Evolutionary conservation across 2,329 filamentous ascomycete species (phyloP).

Genomic region (Laburnicola sp.): DNA sequence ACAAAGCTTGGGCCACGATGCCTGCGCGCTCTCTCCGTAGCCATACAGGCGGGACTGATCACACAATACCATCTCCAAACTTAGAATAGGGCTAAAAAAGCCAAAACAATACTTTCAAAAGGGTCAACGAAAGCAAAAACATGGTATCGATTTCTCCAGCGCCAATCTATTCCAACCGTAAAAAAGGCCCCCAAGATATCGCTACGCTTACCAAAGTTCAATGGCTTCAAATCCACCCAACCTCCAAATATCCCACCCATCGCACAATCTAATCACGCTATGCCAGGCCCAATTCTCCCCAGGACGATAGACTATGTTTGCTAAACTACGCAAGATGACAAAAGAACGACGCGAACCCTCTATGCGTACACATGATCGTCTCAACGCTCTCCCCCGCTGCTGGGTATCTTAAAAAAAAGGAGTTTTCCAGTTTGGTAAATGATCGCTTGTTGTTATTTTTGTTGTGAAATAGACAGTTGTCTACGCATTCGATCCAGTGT

Average conservation of each 20-base stretch:
- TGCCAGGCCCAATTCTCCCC: background rate
- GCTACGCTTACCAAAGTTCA: no score
- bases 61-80: no score
- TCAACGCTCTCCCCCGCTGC: background rate
- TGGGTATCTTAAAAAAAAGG: constrained; percentile 1
- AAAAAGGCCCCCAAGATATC: no score
- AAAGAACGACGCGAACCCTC: background rate
- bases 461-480: background rate
- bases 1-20: background rate
- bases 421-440: background rate
- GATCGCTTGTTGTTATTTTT: background rate
- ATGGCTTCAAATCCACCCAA: background rate
- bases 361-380: background rate
- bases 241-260: background rate
- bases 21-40: no score
- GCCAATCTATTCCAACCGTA: no score
- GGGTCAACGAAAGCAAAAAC: no score
- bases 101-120: no score
- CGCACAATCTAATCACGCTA: background rate
- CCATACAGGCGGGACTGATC: no score
- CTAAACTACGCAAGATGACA: background rate
- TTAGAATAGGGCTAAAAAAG: no score
- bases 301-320: background rate
- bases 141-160: no score
- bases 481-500: constrained; percentile 2